A percentile compares a stretch with the other conserved stretches of the same genome.
phyloP scores from a whole-genome alignment of 1,284 basidiomycete species.

The Cystobasidium sp. region DNA sequence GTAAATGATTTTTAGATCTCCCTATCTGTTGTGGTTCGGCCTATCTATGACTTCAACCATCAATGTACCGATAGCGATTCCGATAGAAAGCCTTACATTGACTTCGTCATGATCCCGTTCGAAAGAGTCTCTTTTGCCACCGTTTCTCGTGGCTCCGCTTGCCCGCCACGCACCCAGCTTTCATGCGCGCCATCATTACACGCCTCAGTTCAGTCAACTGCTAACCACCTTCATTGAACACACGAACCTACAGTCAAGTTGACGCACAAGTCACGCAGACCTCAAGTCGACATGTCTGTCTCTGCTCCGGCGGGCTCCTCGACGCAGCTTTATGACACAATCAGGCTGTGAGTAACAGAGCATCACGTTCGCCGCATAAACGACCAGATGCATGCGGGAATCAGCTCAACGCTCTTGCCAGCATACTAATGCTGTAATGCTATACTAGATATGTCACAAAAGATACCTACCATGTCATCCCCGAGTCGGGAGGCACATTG shows the following conservation, averaged over 20 bases:
- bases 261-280: conserved; percentile 17
- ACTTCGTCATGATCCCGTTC: too few relatives aligned
- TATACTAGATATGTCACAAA: conserved; percentile 43
- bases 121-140: too few relatives aligned
- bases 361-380: not conserved
- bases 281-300: conserved; percentile 12
- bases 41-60: too few relatives aligned
- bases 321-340: conserved; percentile 34
- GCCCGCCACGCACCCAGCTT: too few relatives aligned
- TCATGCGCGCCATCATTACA: too few relatives aligned
- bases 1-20: too few relatives aligned
- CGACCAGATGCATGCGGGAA: not conserved
- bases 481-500: conserved; percentile 44
- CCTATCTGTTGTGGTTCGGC: too few relatives aligned
- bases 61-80: too few relatives aligned
- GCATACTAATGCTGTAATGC: not conserved
- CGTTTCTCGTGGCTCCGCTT: too few relatives aligned
- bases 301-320: conserved; percentile 8
- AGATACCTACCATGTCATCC: conserved; percentile 50
- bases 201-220: not conserved
- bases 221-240: not conserved
- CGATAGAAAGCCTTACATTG: too few relatives aligned
- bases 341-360: conserved; percentile 24
- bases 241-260: not conserved
- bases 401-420: not conserved